Evolutionary conservation across 73 alveolate genomes (phyloP).

Genomic region (Symbiodinium natans): DNA sequence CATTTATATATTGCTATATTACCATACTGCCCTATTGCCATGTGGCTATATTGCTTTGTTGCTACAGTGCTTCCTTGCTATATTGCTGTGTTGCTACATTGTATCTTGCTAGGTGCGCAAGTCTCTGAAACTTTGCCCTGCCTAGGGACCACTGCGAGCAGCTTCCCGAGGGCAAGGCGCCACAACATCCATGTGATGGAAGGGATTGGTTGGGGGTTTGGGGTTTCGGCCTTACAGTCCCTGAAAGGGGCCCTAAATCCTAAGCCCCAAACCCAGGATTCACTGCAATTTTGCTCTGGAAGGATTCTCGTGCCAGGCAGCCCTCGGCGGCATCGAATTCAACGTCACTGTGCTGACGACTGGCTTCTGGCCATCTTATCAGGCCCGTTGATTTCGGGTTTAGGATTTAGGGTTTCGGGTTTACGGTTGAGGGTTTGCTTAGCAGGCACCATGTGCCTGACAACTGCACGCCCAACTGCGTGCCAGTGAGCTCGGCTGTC

Average conservation of each 20-base stretch:
- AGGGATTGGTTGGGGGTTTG: too few species aligned
- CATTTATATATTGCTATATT: too few species aligned
- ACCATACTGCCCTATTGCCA: too few species aligned
- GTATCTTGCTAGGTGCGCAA: background rate
- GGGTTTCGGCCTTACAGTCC: too few species aligned
- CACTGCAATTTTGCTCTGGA: background rate
- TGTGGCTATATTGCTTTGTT: too few species aligned
- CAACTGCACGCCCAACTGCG: background rate
- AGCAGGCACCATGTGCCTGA: background rate
- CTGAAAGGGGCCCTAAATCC: too few species aligned
- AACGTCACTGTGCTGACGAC: constrained; percentile 95
- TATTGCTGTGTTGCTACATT: too few species aligned
- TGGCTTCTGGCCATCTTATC: constrained; percentile 96
- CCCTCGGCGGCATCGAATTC: constrained; percentile 93
- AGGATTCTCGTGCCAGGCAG: background rate
- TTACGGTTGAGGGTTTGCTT: too few species aligned
- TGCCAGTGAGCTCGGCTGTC: too few species aligned
- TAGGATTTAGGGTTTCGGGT: too few species aligned
- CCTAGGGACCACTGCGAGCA: constrained; percentile 90
- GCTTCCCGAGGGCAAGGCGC: constrained; percentile 90
- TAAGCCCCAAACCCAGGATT: background rate
- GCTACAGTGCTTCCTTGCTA: too few species aligned
- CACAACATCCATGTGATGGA: background rate
- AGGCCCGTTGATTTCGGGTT: constrained; percentile 9
- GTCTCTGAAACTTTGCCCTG: too few species aligned